These are phyloP conservation scores for Trametes punicea DNA, from an alignment of 768 basidiomycete genomes.

Conservation along the genomic window DNA sequence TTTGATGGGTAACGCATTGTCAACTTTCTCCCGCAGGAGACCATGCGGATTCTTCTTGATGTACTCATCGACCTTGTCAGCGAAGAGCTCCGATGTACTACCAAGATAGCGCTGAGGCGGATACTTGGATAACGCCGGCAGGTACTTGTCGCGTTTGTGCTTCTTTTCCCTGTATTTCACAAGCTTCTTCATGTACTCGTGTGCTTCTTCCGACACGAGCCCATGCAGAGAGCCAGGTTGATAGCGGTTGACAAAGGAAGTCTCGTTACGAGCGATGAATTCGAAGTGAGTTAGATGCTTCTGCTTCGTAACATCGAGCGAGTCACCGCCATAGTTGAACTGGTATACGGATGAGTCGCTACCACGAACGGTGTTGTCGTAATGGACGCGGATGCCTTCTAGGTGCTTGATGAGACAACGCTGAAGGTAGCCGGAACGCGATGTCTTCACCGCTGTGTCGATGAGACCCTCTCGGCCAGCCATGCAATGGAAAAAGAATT, in stretches of 20 bases:
- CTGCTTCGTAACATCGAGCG: conserved; percentile 94
- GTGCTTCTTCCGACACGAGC: conserved; percentile 60
- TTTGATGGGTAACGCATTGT: conserved; percentile 37
- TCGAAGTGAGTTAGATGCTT: conserved; percentile 93
- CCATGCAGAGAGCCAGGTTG: conserved; percentile 56
- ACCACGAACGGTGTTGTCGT: conserved; percentile 96
- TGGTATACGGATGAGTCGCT: conserved; percentile 92
- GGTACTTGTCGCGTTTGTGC: conserved; percentile 55
- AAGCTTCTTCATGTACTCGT: conserved; percentile 83
- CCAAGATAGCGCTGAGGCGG: conserved; percentile 81
- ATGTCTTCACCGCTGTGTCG: conserved; percentile 98
- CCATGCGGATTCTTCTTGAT: conserved; percentile 67
- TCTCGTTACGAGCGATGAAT: conserved; percentile 85
- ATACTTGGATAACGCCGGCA: conserved; percentile 72
- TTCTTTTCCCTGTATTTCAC: conserved; percentile 58
- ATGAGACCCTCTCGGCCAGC: conserved; percentile 98
- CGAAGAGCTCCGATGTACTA: conserved; percentile 90
- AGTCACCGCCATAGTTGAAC: conserved; percentile 96
- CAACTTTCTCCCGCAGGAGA: conserved; percentile 44
- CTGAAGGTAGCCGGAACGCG: conserved; percentile 96
- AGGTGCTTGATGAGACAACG: conserved; percentile 98
- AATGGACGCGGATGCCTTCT: conserved; percentile 94
- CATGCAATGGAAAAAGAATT: conserved; percentile 99
- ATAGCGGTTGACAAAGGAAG: conserved; percentile 72
- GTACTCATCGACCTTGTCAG: conserved; percentile 74